A percentile compares a stretch with the other conserved stretches of the same genome.
These are phyloP conservation scores for Hypoxylon sp. DNA, from an alignment of 2,329 filamentous ascomycete genomes.

Conservation along the genomic window DNA sequence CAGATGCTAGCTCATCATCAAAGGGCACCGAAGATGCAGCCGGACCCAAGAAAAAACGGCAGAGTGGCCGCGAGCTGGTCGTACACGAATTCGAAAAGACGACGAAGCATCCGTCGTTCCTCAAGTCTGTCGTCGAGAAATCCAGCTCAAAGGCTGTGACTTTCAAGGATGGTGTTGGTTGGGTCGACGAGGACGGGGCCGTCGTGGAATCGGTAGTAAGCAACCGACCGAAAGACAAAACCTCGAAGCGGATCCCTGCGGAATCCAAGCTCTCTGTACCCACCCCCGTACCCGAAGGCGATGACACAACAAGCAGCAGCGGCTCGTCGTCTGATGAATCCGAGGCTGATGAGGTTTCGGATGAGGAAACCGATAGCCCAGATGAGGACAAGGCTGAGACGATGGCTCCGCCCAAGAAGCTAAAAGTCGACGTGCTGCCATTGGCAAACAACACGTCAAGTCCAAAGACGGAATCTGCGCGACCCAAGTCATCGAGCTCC, in stretches of 20 bases:
- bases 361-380: slow-evolving; percentile 38
- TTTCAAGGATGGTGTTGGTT: slow-evolving; percentile 85
- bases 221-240: slow-evolving; percentile 44
- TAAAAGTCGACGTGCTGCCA: slow-evolving; percentile 32
- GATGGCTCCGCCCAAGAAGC: slow-evolving; percentile 27
- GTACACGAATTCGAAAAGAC: slow-evolving; percentile 93
- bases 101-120: slow-evolving; percentile 80
- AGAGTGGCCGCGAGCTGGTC: slow-evolving; percentile 66
- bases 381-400: slow-evolving; percentile 34
- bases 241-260: slow-evolving; percentile 37
- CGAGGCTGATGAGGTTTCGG: slow-evolving; percentile 33
- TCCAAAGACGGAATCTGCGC: slow-evolving; percentile 45
- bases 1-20: slow-evolving; percentile 56
- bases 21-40: slow-evolving; percentile 50
- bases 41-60: slow-evolving; percentile 64
- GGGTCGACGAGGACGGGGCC: slow-evolving; percentile 81
- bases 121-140: slow-evolving; percentile 64
- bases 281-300: slow-evolving; percentile 34
- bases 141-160: slow-evolving; percentile 59
- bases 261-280: slow-evolving; percentile 28
- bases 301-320: slow-evolving; percentile 52
- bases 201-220: slow-evolving; percentile 69
- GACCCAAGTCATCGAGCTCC: slow-evolving; percentile 61
- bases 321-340: slow-evolving; percentile 47
- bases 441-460: slow-evolving; percentile 33